A percentile compares a stretch with the other conserved stretches of the same genome.
Conservation (phyloP, 257 asterid species). For the Fraxinus pennsylvanica region DNA sequence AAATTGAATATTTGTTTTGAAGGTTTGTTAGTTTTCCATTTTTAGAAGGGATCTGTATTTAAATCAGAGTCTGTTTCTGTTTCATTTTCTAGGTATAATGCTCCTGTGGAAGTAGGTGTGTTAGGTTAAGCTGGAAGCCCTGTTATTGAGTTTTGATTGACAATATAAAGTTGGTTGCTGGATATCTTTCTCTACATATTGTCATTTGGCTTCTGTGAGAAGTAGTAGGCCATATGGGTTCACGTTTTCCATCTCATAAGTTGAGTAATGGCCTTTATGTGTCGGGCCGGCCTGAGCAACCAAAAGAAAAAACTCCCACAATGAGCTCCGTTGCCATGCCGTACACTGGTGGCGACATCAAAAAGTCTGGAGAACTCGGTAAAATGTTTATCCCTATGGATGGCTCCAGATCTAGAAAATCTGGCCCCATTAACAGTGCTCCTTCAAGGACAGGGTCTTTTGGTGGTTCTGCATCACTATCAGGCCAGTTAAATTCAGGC, state of each 20-base stretch:
- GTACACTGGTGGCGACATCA: conserved; percentile 81
- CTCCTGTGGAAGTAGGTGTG: conserved; percentile 19
- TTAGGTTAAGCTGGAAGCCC: conserved; percentile 26
- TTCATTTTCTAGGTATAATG: conserved; percentile 34
- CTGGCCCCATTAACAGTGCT: conserved; percentile 63
- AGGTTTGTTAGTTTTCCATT: conserved; percentile 14
- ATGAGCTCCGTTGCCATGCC: conserved; percentile 72
- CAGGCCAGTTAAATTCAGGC: conserved; percentile 59
- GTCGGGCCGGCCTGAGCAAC: conserved; percentile 79
- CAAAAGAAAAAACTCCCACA: conserved; percentile 58
- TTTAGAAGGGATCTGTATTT: not conserved
- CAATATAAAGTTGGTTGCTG: conserved; percentile 15
- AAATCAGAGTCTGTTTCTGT: conserved; percentile 13
- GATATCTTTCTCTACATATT: conserved; percentile 13
- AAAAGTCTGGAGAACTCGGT: conserved; percentile 80
- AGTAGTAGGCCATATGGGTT: conserved; percentile 48
- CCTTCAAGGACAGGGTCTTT: conserved; percentile 66
- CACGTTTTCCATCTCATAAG: conserved; percentile 76
- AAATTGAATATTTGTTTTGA: conserved; percentile 6
- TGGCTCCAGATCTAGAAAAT: conserved; percentile 61
- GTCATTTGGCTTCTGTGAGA: conserved; percentile 28
- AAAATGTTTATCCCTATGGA: conserved; percentile 69
- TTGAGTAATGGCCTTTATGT: conserved; percentile 76
- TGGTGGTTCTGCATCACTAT: conserved; percentile 52
- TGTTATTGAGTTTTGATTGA: conserved; percentile 3